Conservation (phyloP, 2,329 filamentous ascomycete species). For the Sporothrix curviconia region DNA sequence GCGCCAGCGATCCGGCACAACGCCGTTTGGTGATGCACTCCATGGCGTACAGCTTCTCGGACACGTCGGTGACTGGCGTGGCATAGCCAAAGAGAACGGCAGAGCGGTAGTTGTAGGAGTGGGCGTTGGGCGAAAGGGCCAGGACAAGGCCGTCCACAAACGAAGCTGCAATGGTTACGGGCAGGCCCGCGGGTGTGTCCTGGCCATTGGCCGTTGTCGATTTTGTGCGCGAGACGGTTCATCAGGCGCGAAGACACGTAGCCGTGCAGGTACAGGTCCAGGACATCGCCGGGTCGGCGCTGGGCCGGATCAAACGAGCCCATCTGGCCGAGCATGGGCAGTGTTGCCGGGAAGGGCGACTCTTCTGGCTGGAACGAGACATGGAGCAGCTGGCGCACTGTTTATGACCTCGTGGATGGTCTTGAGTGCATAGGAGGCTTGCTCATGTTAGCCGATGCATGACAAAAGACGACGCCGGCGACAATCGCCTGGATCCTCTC, state of each 20-base stretch:
- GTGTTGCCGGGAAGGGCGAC: constrained; percentile 65
- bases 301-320: constrained; percentile 61
- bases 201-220: constrained; percentile 14
- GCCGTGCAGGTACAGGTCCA: constrained; percentile 77
- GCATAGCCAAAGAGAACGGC: constrained; percentile 73
- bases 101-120: constrained; percentile 83
- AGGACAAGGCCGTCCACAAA: constrained; percentile 76
- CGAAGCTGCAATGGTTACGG: constrained; percentile 65
- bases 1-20: constrained; percentile 63
- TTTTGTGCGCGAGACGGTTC: constrained; percentile 47
- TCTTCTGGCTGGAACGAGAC: constrained; percentile 64
- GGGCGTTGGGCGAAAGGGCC: constrained; percentile 69
- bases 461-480: too few species aligned
- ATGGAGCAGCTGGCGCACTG: constrained; percentile 64
- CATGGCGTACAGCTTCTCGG: constrained; percentile 74
- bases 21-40: constrained; percentile 67
- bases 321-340: constrained; percentile 84
- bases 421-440: constrained; percentile 64
- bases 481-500: too few species aligned
- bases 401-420: constrained; percentile 74
- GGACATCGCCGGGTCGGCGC: constrained; percentile 54
- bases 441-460: not conserved
- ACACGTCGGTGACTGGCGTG: constrained; percentile 55
- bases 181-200: constrained; percentile 37
- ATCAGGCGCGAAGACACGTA: constrained; percentile 76